These are phyloP conservation scores for Nigrospora sphaerica DNA, from an alignment of 2,329 filamentous ascomycete genomes.

Conservation along the genomic window DNA sequence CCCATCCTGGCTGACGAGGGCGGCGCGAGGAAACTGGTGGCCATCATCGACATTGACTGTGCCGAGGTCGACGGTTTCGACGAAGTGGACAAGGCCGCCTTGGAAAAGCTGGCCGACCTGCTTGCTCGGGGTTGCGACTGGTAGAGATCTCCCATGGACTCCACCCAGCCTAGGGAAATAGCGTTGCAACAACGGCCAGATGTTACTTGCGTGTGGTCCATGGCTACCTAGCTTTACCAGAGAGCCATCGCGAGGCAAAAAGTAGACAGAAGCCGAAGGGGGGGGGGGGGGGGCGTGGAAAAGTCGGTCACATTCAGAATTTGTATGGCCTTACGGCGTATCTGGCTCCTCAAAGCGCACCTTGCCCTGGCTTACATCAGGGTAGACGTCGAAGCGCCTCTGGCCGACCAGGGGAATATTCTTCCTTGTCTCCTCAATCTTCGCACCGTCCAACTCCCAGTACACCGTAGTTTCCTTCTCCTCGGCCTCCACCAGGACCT, in stretches of 20 bases:
- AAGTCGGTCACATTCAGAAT: no score
- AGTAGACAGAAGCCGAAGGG: no score
- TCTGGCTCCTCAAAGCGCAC: slow-evolving; percentile 24
- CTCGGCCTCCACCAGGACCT: slow-evolving; percentile 70
- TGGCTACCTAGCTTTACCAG: no score
- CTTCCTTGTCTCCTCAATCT: slow-evolving; percentile 68
- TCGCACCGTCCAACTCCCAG: slow-evolving; percentile 60
- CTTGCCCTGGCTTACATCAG: slow-evolving; percentile 68
- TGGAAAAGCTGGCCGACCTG: slow-evolving; percentile 60
- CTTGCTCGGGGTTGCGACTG: slow-evolving; percentile 60
- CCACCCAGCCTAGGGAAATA: no score
- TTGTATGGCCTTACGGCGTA: neutral
- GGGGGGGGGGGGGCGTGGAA: no score
- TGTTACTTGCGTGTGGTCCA: no score
- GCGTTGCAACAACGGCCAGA: no score
- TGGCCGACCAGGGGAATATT: slow-evolving; percentile 81
- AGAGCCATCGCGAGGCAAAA: no score
- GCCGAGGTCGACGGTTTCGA: slow-evolving; percentile 61
- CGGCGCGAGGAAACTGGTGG: slow-evolving; percentile 45
- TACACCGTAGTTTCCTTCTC: slow-evolving; percentile 72
- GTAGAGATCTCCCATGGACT: slow-evolving; percentile 21
- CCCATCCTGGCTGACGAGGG: slow-evolving; percentile 46
- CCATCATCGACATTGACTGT: slow-evolving; percentile 77
- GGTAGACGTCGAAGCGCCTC: slow-evolving; percentile 90
- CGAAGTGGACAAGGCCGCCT: slow-evolving; percentile 53